Base-by-base conservation (phyloP, 805 yeast genomes). In the Wickerhamiella parazyma region DNA sequence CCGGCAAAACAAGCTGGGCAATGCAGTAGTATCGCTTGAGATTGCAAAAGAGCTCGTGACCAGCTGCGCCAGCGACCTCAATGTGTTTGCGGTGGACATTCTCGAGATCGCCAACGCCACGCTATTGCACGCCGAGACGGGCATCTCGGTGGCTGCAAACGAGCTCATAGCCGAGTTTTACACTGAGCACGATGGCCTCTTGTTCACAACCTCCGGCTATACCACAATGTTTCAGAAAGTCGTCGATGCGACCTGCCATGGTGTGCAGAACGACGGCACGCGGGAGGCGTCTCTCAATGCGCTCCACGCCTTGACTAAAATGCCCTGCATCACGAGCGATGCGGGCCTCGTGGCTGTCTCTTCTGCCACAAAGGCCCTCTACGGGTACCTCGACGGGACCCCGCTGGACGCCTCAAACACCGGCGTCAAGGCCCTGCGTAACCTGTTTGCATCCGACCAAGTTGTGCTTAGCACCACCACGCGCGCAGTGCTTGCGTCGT, bases 51-150 rank as follows among this genome's bases (percentile, higher is more conserved):
- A 80, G 31, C 69, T 91, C 51, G 78, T 86, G 29, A 76, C 69
- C 37, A 73, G 75, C 56, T 86, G 96, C 59, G 68, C 75, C 33
- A 94, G 83, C 47, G 89, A 91, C 58, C 66, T 91, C 57, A 85
- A 82, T 49, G 79, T 85, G 25, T 78, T 85, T 64, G 87, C 95
- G 1, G 68, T 66, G 19, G 73, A 78, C 52, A 76, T 81, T 14
- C 69, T 83, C 39, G 64, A 67, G 17, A 77, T 87, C 20, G 65
- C 87, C 55, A 58, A 57, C 20, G 56, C 66, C 8, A 70, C 79
- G 12, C 52, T 80, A 36, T 51, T 63, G 12, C 68, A 76, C 19
- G 69, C 69, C 17, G 97, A 87, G 53, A 60, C 77, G 35, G 64
- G 76, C 0, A 66, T 84, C 2, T 67, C 77, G 41, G 79, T 77